A percentile compares a stretch with the other conserved stretches of the same genome.
These are phyloP conservation scores for Saccharum spontaneum DNA, from an alignment of 176 grass and related monocot genomes.

Conservation along the genomic window DNA sequence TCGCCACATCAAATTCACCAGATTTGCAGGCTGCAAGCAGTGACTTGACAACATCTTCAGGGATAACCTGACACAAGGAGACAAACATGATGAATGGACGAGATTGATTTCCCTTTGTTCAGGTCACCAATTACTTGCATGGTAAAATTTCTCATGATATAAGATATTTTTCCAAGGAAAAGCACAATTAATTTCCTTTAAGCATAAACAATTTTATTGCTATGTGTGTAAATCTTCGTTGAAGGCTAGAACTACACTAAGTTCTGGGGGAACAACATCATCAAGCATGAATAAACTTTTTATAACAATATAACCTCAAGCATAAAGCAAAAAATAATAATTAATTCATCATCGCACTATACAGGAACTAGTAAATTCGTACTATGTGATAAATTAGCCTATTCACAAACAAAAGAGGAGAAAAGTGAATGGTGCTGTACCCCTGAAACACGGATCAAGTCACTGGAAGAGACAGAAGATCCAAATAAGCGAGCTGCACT, in stretches of 20 bases:
- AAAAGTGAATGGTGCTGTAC: constrained; percentile 44
- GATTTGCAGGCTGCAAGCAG: constrained; percentile 79
- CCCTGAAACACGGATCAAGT: constrained; percentile 98
- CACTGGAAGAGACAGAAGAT: constrained; percentile 77
- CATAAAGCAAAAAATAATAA: constrained; percentile 17
- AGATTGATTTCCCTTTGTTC: constrained; percentile 3
- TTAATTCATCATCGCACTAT: background rate
- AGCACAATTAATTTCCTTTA: background rate
- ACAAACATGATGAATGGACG: constrained; percentile 22
- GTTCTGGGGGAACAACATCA: background rate
- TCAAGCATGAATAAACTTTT: background rate
- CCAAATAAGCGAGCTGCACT: constrained; percentile 95
- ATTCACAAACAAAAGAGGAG: constrained; percentile 9
- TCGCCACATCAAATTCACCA: constrained; percentile 87
- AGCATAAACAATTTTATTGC: constrained; percentile 3
- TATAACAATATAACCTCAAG: background rate
- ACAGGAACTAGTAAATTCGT: constrained; percentile 23
- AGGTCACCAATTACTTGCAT: constrained; percentile 26
- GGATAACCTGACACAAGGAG: constrained; percentile 75
- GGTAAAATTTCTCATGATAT: background rate
- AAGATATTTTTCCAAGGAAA: background rate
- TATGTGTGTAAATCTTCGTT: constrained; percentile 1
- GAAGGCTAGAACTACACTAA: background rate
- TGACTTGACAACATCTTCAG: constrained; percentile 75
- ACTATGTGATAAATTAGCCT: constrained; percentile 16